phyloP scores from a whole-genome alignment of 495 filamentous ascomycete genomes.

The Lichenothelia convexa region DNA sequence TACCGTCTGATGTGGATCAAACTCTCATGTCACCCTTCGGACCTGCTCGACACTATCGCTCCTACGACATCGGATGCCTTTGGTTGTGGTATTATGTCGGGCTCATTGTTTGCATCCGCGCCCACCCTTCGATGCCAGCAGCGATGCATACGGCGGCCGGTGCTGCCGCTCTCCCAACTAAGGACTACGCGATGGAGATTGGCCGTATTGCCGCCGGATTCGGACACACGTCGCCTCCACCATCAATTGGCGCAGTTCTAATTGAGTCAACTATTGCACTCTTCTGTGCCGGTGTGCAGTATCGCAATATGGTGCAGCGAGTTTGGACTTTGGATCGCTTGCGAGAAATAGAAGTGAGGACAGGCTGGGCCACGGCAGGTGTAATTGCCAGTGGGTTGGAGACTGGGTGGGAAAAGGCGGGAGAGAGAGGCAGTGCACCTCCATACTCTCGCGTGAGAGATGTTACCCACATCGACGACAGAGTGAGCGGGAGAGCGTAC shows the following conservation, averaged over 20 bases:
- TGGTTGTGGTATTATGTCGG: constrained; percentile 73
- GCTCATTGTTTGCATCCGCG: constrained; percentile 55
- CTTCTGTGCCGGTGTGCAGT: constrained; percentile 79
- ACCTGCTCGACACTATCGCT: constrained; percentile 61
- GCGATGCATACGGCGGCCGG: constrained; percentile 72
- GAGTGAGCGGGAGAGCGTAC: constrained; percentile 11
- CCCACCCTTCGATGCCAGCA: constrained; percentile 80
- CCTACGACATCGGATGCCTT: constrained; percentile 66
- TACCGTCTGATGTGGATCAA: constrained; percentile 51
- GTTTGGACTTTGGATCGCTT: constrained; percentile 57
- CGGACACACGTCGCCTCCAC: constrained; percentile 42
- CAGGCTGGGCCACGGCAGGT: constrained; percentile 69
- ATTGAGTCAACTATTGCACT: constrained; percentile 62
- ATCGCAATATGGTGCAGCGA: constrained; percentile 49
- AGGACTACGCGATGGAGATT: constrained; percentile 48
- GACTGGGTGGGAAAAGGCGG: constrained; percentile 57
- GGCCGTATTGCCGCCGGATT: constrained; percentile 70
- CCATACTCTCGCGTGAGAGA: constrained; percentile 33
- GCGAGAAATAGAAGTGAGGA: constrained; percentile 55
- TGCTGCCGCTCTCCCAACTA: constrained; percentile 51
- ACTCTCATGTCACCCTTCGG: constrained; percentile 63
- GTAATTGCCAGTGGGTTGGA: constrained; percentile 74
- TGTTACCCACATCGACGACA: constrained; percentile 12
- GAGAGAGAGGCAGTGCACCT: constrained; percentile 53
- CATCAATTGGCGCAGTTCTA: constrained; percentile 61